Evolutionary conservation across 305 asterid species (phyloP), one percentile per base, ranked within the genome.

Genomic region (Salvia sclarea): DNA sequence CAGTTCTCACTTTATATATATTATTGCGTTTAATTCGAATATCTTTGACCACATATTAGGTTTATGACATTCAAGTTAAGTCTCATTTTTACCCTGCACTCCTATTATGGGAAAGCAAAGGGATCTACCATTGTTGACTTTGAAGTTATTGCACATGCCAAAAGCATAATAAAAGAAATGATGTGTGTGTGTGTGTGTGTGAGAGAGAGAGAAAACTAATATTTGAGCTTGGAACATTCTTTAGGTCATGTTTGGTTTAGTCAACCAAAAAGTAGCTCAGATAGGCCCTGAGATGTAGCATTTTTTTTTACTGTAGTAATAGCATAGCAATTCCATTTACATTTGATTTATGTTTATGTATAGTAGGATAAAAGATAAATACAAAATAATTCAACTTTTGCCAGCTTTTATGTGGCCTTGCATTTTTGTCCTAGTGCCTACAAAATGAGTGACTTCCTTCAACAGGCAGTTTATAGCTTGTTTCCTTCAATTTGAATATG

Each of bases 321-420:
- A n/a, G n/a, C n/a, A n/a, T n/a, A 24, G 33, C 25, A 59, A 37
- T 50, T 64, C 20, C 44, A 30, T 69, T 44, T 68, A 57, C 60
- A 62, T 30, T 30, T 55, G 74, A 30, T 69, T 44, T 68, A 57
- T 52, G 53, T 30, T 30, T 55, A 67, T 14, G 47, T 16, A 31
- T 50, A 35, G 10, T 50, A 35, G 10, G 13, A 17, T 0, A 8
- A 25, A 28, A 6, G 31, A 10, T 25, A 25, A 38, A 12, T 3
- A 75, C 78, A 66, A 66, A 61, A 43, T 14, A 9, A 63, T 48
- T 6, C 37, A 43, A 18, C 2, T 38, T 45, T 69, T 48, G 31
- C 33, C 75, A 33, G 59, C 47, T 22, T 62, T 22, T 11, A 24
- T 37, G 13, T 22, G 65, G 53, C 35, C 56, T 72, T n/a, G 61